Percentiles rank a stretch among this genome's conserved stretches.
These are phyloP conservation scores for Chloris gayana DNA, from an alignment of 176 grass and related monocot genomes.

Conservation along the genomic window DNA sequence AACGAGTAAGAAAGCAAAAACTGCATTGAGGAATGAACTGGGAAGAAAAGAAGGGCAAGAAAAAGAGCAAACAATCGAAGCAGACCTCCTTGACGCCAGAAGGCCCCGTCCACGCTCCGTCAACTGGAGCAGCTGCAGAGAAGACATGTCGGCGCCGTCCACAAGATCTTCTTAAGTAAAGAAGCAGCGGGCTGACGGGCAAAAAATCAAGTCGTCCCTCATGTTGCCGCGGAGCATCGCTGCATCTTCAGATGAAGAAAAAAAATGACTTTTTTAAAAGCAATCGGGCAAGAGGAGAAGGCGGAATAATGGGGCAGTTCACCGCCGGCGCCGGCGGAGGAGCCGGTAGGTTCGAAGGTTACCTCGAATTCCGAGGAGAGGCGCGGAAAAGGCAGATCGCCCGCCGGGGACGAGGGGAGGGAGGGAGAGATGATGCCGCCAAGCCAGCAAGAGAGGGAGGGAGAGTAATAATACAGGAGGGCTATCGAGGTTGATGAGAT, in stretches of 20 bases:
- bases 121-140: conserved; percentile 86
- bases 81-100: conserved; percentile 73
- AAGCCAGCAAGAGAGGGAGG: conserved; percentile 10
- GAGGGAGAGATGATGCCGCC: conserved; percentile 41
- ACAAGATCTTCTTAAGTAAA: conserved; percentile 18
- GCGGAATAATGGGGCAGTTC: not conserved
- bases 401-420: conserved; percentile 15
- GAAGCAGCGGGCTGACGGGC: not conserved
- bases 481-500: conserved; percentile 37
- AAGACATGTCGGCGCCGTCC: conserved; percentile 56
- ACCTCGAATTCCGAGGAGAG: conserved; percentile 30
- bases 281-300: not conserved
- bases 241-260: not conserved
- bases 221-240: conserved; percentile 1
- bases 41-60: not conserved
- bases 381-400: not conserved
- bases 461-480: not conserved
- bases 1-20: not conserved
- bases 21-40: not conserved
- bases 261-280: not conserved
- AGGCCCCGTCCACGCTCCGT: conserved; percentile 74
- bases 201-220: not conserved
- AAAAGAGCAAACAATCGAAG: not conserved
- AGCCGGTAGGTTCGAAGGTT: not conserved
- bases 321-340: not conserved